Evolutionary conservation across 148 eudicot genomes (phyloP).

Genomic region (Vaccinium corymbosum): DNA sequence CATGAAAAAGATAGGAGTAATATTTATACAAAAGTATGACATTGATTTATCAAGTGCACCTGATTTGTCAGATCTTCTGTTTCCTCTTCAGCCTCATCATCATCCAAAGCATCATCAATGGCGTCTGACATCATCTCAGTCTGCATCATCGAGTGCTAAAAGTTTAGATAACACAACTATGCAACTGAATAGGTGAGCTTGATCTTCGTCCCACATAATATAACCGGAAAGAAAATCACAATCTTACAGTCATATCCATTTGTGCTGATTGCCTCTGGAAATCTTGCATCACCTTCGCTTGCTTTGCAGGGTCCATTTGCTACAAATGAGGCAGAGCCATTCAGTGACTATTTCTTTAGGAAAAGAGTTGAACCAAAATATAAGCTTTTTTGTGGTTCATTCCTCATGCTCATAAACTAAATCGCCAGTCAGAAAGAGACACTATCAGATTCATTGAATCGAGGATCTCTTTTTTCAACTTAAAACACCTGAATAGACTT

Average conservation of each 20-base stretch:
- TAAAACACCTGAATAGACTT: not conserved
- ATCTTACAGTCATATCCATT: slow-evolving; percentile 94
- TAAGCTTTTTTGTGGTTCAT: not conserved
- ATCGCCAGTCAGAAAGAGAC: not conserved
- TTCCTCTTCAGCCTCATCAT: slow-evolving; percentile 98
- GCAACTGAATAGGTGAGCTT: slow-evolving; percentile 12
- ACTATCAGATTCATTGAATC: not conserved
- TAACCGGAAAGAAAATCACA: slow-evolving; percentile 1
- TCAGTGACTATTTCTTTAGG: not conserved
- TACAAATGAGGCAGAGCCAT: slow-evolving; percentile 21
- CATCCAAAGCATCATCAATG: slow-evolving; percentile 83
- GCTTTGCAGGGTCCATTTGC: slow-evolving; percentile 96
- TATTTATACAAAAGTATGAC: not conserved
- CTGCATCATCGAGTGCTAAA: slow-evolving; percentile 33
- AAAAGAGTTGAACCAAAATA: not conserved
- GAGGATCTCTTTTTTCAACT: not conserved
- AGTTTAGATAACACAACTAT: slow-evolving; percentile 10
- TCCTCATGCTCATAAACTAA: not conserved
- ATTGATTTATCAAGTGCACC: slow-evolving; percentile 33
- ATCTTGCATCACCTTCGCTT: slow-evolving; percentile 64
- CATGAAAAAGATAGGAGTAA: not conserved
- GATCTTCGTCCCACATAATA: slow-evolving; percentile 7
- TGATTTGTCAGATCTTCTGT: slow-evolving; percentile 87
- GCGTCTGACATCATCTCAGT: slow-evolving; percentile 98
- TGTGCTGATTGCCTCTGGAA: slow-evolving; percentile 94